Conservation (phyloP, 139 green algal genomes). For the Gonium pectorale region DNA sequence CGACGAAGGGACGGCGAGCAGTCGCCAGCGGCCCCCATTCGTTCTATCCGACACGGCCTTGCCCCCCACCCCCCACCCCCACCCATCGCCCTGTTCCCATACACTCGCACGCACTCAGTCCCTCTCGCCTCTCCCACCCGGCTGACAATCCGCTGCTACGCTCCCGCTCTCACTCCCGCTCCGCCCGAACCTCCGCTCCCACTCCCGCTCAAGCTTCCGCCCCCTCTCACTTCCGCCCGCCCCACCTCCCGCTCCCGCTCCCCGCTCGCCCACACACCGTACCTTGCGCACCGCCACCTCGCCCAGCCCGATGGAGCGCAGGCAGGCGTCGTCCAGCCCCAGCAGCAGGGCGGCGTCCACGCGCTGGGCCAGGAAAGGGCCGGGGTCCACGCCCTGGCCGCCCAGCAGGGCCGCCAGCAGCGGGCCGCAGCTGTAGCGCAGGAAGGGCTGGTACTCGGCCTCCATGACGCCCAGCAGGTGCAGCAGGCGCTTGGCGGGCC, state of each 20-base stretch:
- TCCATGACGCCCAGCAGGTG: slow-evolving; percentile 27
- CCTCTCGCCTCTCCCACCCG: no score
- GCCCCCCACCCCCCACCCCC: background rate
- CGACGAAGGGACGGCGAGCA: no score
- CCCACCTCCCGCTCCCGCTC: background rate
- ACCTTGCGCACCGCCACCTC: slow-evolving; percentile 35
- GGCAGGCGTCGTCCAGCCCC: background rate
- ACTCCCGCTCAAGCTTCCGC: no score
- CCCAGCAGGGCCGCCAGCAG: slow-evolving; percentile 35
- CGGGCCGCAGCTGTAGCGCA: slow-evolving; percentile 11
- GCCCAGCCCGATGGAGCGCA: slow-evolving; percentile 3
- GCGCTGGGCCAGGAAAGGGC: background rate
- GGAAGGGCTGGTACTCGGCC: slow-evolving; percentile 32
- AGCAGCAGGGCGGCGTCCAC: slow-evolving; percentile 33
- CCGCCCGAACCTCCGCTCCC: no score
- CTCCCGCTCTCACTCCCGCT: no score
- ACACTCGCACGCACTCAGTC: no score
- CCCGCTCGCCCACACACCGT: background rate
- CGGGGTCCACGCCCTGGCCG: background rate
- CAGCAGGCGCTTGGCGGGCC: slow-evolving; percentile 27
- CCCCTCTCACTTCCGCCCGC: background rate
- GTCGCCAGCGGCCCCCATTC: no score
- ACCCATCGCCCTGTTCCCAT: no score
- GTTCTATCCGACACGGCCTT: no score
- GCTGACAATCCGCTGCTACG: no score